Conservation (phyloP, 169 alveolate genomes). For the Eimeria sp. region DNA sequence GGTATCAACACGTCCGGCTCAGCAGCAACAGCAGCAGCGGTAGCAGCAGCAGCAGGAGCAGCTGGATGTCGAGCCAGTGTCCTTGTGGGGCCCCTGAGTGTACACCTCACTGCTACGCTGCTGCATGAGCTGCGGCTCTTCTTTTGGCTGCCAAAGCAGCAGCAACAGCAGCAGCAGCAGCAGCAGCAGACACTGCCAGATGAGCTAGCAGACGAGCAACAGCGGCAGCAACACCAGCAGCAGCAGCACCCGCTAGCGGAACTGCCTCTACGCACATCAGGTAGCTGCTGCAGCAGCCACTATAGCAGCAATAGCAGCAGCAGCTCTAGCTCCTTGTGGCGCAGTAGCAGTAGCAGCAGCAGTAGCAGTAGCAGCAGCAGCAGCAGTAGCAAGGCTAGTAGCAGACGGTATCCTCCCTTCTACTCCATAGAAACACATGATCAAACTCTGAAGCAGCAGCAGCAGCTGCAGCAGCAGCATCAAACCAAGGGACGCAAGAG, state of each 20-base stretch:
- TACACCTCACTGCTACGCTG: constrained; percentile 54
- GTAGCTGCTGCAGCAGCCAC: constrained; percentile 25
- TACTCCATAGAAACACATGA: constrained; percentile 8
- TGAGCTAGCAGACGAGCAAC: neutral
- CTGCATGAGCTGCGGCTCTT: constrained; percentile 56
- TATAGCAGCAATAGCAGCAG: constrained; percentile 25
- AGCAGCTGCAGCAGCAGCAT: neutral
- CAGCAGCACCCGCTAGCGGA: constrained; percentile 7
- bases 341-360: constrained; percentile 66
- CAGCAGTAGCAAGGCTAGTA: constrained; percentile 58
- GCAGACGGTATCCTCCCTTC: constrained; percentile 12
- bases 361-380: constrained; percentile 56
- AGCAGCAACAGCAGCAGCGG: constrained; percentile 60
- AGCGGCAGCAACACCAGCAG: constrained; percentile 42
- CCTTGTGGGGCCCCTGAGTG: constrained; percentile 26
- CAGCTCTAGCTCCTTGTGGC: constrained; percentile 11
- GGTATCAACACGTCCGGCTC: neutral
- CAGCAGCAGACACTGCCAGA: neutral
- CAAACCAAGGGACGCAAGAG: neutral
- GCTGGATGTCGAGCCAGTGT: constrained; percentile 60
- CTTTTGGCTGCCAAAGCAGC: constrained; percentile 50
- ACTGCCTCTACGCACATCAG: neutral
- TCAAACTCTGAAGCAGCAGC: constrained; percentile 2
- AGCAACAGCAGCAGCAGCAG: constrained; percentile 73
- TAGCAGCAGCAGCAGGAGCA: constrained; percentile 68